These are phyloP conservation scores for Penicillium sumatraense DNA, from an alignment of 2,329 filamentous ascomycete species.

Conservation along the genomic window DNA sequence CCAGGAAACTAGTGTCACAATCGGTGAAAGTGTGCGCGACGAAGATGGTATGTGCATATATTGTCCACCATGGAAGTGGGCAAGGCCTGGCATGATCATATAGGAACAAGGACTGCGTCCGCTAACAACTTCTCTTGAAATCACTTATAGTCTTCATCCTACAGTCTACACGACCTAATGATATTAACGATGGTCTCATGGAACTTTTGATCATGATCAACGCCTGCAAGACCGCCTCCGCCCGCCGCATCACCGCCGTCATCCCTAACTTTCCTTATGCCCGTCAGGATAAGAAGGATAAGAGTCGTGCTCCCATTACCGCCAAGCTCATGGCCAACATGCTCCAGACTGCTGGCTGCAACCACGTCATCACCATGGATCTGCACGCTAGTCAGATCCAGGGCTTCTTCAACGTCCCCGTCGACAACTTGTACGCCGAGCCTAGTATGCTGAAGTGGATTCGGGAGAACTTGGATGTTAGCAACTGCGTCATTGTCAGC, in stretches of 20 bases:
- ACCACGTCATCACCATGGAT: constrained; percentile 95
- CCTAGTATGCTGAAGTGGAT: constrained; percentile 93
- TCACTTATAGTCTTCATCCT: constrained; percentile 79
- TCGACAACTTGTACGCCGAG: constrained; percentile 88
- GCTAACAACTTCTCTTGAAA: constrained; percentile 17
- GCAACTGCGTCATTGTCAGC: constrained; percentile 90
- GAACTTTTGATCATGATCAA: constrained; percentile 98
- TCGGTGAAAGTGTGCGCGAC: constrained; percentile 93
- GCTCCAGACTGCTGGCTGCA: constrained; percentile 92
- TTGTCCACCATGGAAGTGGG: constrained; percentile 14
- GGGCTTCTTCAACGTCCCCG: constrained; percentile 88
- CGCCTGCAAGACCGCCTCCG: constrained; percentile 83
- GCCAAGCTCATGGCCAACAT: constrained; percentile 97
- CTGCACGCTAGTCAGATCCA: constrained; percentile 92
- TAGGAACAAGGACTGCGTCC: not conserved
- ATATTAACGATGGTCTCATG: constrained; percentile 98
- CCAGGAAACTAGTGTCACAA: constrained; percentile 72
- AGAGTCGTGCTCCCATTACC: constrained; percentile 92
- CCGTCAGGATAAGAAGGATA: constrained; percentile 96
- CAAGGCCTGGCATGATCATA: not conserved
- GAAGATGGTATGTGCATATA: constrained; percentile 71
- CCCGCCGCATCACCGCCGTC: constrained; percentile 90
- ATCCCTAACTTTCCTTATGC: constrained; percentile 97
- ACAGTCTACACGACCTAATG: constrained; percentile 90
- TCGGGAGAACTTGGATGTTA: constrained; percentile 76